Percentiles rank a stretch among this genome's conserved stretches.
Conservation (phyloP, 768 basidiomycete genomes). For the Hygrophoropsis aurantiaca region DNA sequence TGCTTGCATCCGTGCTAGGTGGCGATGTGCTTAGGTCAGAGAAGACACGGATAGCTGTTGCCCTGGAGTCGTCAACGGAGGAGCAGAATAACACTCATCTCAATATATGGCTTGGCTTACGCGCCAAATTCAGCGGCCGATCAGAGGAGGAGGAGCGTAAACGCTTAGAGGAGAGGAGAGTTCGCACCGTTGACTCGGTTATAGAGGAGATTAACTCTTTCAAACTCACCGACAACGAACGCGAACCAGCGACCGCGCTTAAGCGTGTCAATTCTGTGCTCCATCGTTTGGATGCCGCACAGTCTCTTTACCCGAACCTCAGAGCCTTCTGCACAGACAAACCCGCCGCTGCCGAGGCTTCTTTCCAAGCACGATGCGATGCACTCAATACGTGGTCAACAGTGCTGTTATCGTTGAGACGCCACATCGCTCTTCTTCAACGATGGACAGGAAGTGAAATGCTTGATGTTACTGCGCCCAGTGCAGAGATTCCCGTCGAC, state of each 20-base stretch:
- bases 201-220: constrained; percentile 84
- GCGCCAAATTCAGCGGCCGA: constrained; percentile 80
- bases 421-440: constrained; percentile 76
- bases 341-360: constrained; percentile 58
- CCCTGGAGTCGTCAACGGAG: constrained; percentile 66
- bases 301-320: constrained; percentile 83
- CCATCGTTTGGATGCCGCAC: constrained; percentile 74
- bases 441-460: constrained; percentile 94
- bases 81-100: constrained; percentile 66
- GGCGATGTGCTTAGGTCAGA: constrained; percentile 96
- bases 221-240: constrained; percentile 47
- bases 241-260: constrained; percentile 44
- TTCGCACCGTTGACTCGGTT: constrained; percentile 77
- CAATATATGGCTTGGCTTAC: constrained; percentile 86
- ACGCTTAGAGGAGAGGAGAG: constrained; percentile 78
- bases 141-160: constrained; percentile 81
- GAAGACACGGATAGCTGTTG: constrained; percentile 87
- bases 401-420: constrained; percentile 81
- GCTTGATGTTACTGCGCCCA: constrained; percentile 83
- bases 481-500: constrained; percentile 51
- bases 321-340: constrained; percentile 81
- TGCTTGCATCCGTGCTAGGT: constrained; percentile 89
- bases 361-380: constrained; percentile 82
- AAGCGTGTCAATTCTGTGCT: constrained; percentile 66
- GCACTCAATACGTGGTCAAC: constrained; percentile 91